phyloP scores from a whole-genome alignment of 805 yeast species.

The Yarrowia sp. region DNA sequence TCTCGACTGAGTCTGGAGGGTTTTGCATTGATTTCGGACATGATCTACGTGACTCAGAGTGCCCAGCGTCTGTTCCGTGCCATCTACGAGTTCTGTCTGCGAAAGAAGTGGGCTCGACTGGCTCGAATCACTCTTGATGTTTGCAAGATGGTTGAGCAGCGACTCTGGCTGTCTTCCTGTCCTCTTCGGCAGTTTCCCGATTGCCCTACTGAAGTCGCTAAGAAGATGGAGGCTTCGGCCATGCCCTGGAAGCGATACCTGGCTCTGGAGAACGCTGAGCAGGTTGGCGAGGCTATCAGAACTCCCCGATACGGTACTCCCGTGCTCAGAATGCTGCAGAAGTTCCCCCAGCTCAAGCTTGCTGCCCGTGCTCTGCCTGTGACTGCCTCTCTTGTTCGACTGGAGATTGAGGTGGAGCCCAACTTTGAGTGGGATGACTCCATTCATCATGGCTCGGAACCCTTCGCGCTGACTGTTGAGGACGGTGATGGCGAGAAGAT shows the following conservation, averaged over 20 bases:
- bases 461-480: slow-evolving; percentile 70
- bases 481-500: slow-evolving; percentile 79
- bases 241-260: slow-evolving; percentile 82
- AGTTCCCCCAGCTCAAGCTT: slow-evolving; percentile 69
- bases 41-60: slow-evolving; percentile 88
- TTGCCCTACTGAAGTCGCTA: slow-evolving; percentile 70
- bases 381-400: slow-evolving; percentile 61
- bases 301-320: slow-evolving; percentile 61
- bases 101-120: slow-evolving; percentile 67
- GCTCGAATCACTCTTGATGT: slow-evolving; percentile 58
- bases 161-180: slow-evolving; percentile 82
- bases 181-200: slow-evolving; percentile 79
- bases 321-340: slow-evolving; percentile 54
- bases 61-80: slow-evolving; percentile 89
- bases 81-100: slow-evolving; percentile 69
- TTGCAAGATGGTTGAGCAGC: slow-evolving; percentile 73
- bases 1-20: slow-evolving; percentile 76
- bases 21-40: slow-evolving; percentile 87
- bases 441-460: slow-evolving; percentile 63
- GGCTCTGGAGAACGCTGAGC: slow-evolving; percentile 61
- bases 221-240: slow-evolving; percentile 72
- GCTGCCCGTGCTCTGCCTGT: slow-evolving; percentile 71
- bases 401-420: slow-evolving; percentile 67
- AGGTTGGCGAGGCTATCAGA: slow-evolving; percentile 77
- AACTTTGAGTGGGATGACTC: slow-evolving; percentile 73